phyloP scores from a whole-genome alignment of 106 monocot species.

The Narthecium ossifragum region DNA sequence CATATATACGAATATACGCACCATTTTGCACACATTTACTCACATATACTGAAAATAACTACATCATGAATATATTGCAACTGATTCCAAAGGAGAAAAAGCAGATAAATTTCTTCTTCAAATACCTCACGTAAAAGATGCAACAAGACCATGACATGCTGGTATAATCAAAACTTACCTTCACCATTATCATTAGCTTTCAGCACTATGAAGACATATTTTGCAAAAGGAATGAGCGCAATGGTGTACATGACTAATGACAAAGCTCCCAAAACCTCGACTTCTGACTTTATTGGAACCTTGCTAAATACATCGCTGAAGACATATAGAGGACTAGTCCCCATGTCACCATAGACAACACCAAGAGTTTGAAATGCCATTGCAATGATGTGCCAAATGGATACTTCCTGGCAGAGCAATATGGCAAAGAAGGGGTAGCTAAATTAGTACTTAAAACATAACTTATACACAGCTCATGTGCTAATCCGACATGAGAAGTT shows the following conservation, averaged over 20 bases:
- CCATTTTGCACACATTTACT: too few relatives aligned
- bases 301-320: constrained; percentile 94
- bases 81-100: too few relatives aligned
- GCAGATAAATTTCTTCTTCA: too few relatives aligned
- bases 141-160: too few relatives aligned
- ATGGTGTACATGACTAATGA: constrained; percentile 94
- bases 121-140: too few relatives aligned
- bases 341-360: constrained; percentile 92
- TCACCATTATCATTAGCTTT: constrained; percentile 95
- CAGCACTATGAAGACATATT: constrained; percentile 89
- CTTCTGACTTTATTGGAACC: constrained; percentile 79
- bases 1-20: too few relatives aligned
- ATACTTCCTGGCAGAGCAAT: constrained; percentile 33
- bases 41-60: too few relatives aligned
- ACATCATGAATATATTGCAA: too few relatives aligned
- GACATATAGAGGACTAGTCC: constrained; percentile 92
- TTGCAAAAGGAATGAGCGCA: constrained; percentile 78
- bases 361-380: constrained; percentile 99
- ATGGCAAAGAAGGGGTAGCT: not conserved
- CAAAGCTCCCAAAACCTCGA: constrained; percentile 76
- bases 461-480: not conserved
- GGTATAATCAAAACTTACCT: too few relatives aligned
- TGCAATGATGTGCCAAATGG: constrained; percentile 55
- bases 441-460: not conserved
- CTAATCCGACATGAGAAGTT: not conserved